These are phyloP conservation scores for Chionographis japonica DNA, from an alignment of 106 monocot species.

Conservation along the genomic window DNA sequence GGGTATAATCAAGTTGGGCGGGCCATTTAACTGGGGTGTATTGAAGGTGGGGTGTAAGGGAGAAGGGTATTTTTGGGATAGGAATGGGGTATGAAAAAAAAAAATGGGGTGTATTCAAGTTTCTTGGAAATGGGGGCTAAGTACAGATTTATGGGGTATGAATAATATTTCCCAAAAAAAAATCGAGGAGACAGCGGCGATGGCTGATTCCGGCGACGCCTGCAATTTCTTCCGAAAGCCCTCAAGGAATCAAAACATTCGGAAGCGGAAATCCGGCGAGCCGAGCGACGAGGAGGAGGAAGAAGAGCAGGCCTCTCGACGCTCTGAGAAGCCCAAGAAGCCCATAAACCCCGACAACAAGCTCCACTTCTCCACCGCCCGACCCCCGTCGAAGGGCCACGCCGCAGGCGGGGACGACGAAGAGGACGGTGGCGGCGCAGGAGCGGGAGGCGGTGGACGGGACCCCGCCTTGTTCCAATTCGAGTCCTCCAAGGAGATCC, in stretches of 20 bases:
- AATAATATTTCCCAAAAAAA: too few species aligned
- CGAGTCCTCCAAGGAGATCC: slow-evolving; percentile 83
- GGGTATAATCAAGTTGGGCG: too few species aligned
- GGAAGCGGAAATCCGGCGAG: slow-evolving; percentile 34
- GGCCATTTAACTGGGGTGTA: too few species aligned
- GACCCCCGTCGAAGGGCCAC: slow-evolving; percentile 10
- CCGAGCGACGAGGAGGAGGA: slow-evolving; percentile 28
- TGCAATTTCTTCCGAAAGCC: slow-evolving; percentile 73
- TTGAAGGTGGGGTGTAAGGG: too few species aligned
- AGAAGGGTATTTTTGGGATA: too few species aligned
- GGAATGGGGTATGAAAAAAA: too few species aligned
- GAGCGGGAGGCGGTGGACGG: background rate
- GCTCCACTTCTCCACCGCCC: slow-evolving; percentile 60
- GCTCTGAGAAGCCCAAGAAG: slow-evolving; percentile 23
- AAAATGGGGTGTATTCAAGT: too few species aligned
- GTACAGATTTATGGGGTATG: too few species aligned
- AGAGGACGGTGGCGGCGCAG: background rate
- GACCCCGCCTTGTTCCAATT: slow-evolving; percentile 46
- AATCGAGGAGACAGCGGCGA: background rate
- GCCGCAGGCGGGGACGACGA: slow-evolving; percentile 2
- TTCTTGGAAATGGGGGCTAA: too few species aligned
- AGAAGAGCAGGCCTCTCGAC: slow-evolving; percentile 3
- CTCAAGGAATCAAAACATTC: slow-evolving; percentile 51
- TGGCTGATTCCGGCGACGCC: slow-evolving; percentile 24
- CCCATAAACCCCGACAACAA: slow-evolving; percentile 30